Conservation (phyloP, 2,329 filamentous ascomycete genomes). For the Hypoxylon sp. region DNA sequence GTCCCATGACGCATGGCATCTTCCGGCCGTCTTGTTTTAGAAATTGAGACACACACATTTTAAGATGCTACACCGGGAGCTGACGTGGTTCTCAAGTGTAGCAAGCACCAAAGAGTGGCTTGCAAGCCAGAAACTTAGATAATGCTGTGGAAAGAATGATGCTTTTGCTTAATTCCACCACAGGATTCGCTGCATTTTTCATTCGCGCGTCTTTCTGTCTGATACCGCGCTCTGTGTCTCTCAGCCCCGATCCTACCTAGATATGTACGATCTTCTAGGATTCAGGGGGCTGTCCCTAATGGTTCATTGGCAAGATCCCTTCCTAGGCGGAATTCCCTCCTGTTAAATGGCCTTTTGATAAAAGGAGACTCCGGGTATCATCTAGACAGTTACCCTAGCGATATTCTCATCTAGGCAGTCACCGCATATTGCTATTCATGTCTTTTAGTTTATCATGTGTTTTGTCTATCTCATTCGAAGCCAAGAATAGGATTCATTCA, state of each 20-base stretch:
- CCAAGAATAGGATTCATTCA: not conserved
- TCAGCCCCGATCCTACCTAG: conserved; percentile 1
- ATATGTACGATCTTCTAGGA: not conserved
- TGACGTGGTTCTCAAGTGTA: conserved; percentile 7
- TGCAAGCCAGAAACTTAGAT: conserved; percentile 33
- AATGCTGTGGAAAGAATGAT: conserved; percentile 30
- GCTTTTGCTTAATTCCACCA: not conserved
- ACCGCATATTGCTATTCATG: not conserved
- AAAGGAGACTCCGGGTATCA: not conserved
- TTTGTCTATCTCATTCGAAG: not conserved
- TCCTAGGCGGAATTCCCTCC: not conserved
- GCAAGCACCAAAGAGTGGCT: conserved; percentile 22
- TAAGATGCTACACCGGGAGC: conserved; percentile 3
- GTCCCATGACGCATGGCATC: conserved; percentile 14
- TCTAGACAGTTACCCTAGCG: too few species aligned
- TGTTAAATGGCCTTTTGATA: not conserved
- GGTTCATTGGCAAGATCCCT: not conserved
- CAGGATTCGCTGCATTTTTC: conserved; percentile 8
- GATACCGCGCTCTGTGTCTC: conserved; percentile 7
- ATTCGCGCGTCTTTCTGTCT: conserved; percentile 26
- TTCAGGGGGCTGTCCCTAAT: conserved; percentile 1
- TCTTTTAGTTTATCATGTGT: not conserved
- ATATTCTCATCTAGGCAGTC: too few species aligned
- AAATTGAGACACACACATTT: conserved; percentile 16
- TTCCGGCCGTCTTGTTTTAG: conserved; percentile 13